Conservation (phyloP, 1,284 basidiomycete genomes). For the Melampsora larici-populina region DNA sequence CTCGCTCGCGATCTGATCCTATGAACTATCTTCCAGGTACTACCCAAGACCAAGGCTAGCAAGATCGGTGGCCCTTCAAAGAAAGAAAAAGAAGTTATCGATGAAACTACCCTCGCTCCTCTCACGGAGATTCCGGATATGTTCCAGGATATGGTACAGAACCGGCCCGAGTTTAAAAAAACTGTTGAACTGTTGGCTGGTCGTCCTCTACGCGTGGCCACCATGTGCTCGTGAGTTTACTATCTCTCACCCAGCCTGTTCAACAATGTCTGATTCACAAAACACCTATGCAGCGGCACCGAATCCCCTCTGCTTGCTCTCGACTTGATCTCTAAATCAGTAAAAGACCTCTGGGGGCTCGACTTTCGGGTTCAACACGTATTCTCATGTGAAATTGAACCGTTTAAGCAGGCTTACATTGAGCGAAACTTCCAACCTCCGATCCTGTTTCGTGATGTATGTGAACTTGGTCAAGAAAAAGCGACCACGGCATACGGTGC, state of each 20-base stretch:
- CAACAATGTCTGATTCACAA: not conserved
- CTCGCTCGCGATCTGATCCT: not conserved
- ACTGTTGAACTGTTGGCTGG: conserved; percentile 71
- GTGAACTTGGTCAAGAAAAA: conserved; percentile 65
- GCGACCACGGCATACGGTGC: conserved; percentile 84
- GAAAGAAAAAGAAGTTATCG: conserved; percentile 47
- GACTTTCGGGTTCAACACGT: conserved; percentile 79
- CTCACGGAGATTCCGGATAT: conserved; percentile 77
- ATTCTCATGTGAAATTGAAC: conserved; percentile 96
- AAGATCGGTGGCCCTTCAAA: conserved; percentile 42
- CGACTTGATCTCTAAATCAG: conserved; percentile 71
- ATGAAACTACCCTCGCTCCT: conserved; percentile 62
- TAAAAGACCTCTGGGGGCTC: conserved; percentile 67
- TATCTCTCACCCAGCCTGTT: not conserved
- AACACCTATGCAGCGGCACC: conserved; percentile 65
- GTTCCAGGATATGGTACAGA: conserved; percentile 75
- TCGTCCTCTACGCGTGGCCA: conserved; percentile 83
- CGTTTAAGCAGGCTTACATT: conserved; percentile 97
- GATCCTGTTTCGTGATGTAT: conserved; percentile 87
- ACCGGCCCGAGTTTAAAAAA: conserved; percentile 60
- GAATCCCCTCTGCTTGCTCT: conserved; percentile 89
- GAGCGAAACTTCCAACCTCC: conserved; percentile 88
- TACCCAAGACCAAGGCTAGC: not conserved
- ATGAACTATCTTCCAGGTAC: conserved; percentile 6
- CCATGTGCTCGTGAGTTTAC: conserved; percentile 69